Evolutionary conservation across 1,284 basidiomycete species (phyloP).

Genomic region (Amylostereum chailletii): DNA sequence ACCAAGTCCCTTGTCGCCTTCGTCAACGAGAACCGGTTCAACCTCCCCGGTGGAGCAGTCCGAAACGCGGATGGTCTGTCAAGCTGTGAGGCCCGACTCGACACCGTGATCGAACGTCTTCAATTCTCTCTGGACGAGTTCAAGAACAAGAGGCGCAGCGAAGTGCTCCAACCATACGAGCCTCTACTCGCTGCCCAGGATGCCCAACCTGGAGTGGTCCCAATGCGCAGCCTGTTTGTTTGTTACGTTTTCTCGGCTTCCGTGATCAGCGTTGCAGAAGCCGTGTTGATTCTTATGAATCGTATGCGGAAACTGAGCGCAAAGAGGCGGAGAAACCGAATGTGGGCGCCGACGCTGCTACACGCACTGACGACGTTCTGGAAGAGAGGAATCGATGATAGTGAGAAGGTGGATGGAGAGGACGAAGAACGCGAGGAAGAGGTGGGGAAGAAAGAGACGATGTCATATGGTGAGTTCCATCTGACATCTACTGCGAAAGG

Average conservation of each 20-base stretch:
- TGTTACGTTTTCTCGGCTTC: slow-evolving; percentile 40
- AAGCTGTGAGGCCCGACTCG: slow-evolving; percentile 24
- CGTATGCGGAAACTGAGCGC: slow-evolving; percentile 29
- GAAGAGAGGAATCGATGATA: slow-evolving; percentile 22
- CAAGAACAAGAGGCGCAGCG: slow-evolving; percentile 28
- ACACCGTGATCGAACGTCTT: slow-evolving; percentile 28
- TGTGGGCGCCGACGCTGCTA: slow-evolving; percentile 46
- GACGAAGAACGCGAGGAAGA: slow-evolving; percentile 18
- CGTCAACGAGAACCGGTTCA: slow-evolving; percentile 42
- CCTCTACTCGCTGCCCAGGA: slow-evolving; percentile 18
- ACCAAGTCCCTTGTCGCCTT: slow-evolving; percentile 28
- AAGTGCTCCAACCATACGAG: slow-evolving; percentile 40
- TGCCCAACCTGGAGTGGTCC: slow-evolving; percentile 7
- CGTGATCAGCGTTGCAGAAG: slow-evolving; percentile 31
- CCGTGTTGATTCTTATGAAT: slow-evolving; percentile 35
- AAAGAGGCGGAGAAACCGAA: slow-evolving; percentile 28
- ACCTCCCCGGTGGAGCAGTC: slow-evolving; percentile 12
- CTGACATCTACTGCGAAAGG: not conserved
- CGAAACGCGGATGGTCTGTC: slow-evolving; percentile 13
- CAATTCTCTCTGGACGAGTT: slow-evolving; percentile 30
- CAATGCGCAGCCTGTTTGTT: slow-evolving; percentile 34
- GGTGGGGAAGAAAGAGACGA: slow-evolving; percentile 9
- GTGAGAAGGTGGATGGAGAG: slow-evolving; percentile 24
- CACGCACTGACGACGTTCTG: slow-evolving; percentile 28
- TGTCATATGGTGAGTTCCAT: slow-evolving; percentile 25